Base-by-base conservation (phyloP, 139 green algal species). In the Pseudopediastrum boryanum region DNA sequence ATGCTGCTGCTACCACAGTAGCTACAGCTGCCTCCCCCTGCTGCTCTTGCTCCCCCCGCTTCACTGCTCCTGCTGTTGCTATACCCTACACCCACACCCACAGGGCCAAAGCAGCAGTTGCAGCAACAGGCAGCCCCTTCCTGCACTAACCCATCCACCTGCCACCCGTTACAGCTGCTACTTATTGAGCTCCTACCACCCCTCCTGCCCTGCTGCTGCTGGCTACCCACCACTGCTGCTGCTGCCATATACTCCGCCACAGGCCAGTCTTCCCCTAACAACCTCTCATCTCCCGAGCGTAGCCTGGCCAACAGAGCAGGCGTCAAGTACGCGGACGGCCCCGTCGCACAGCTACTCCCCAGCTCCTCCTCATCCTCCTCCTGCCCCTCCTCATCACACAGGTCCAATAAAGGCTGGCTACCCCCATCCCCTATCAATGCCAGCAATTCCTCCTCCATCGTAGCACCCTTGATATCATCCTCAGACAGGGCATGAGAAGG, bases 21-120 rank as follows among this genome's bases (percentile, higher is more conserved):
- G 66, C 66, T 33, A 29, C 66, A 16, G 66, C 66, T 4, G 7
- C 42, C 46, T 67, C 9, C 70, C 46, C 51, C 51, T 59, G 73
- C 73, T 64, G 33, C 54, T 65, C n/a, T 7, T 65, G 54, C 54
- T 65, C n/a, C 12, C 9, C 58, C 43, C 0, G 39, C 66, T 33
- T 39, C 9, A 19, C 35, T 71, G 63, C 16, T 64, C 27, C 58
- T 66, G 58, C 58, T 58, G 48, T 21, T 66, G 58, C 58, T 66
- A 31, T 31, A 42, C 58, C 58, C 21, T 39, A 12, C 58, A 16
- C 1, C 58, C n/a, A 2, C 58, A 66, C 58, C 36, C 54, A 27
- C 54, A 63, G 27, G 31, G 54, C 54, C 54, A 13, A 29, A 66
- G 58, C 58, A 38, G 58, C 58, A 42, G 54, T 29, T 33, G 58